Conservation (phyloP, 495 filamentous ascomycete genomes). For the Xylaria nigripes region DNA sequence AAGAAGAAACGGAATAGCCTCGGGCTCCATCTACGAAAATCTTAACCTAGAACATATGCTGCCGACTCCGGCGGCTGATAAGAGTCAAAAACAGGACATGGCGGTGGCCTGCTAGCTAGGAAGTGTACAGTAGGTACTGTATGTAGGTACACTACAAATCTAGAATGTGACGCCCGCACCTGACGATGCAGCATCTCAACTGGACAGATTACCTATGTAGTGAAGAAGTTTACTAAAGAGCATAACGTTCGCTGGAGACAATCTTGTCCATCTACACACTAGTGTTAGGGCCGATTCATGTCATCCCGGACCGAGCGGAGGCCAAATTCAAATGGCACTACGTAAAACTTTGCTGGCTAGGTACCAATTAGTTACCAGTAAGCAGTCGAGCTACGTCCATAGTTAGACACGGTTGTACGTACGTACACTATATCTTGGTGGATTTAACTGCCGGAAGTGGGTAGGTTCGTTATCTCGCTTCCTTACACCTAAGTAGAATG, state of each 20-base stretch:
- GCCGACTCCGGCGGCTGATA: neutral
- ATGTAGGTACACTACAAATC: no score
- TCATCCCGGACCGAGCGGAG: neutral
- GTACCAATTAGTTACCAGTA: neutral
- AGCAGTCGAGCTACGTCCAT: neutral
- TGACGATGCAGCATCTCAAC: neutral
- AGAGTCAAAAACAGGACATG: neutral
- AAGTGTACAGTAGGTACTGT: neutral
- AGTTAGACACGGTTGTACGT: neutral
- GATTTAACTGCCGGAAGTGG: no score
- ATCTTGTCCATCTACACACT: neutral
- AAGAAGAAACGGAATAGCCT: no score
- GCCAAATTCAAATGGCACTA: neutral
- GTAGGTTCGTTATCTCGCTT: no score
- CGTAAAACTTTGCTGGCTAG: neutral
- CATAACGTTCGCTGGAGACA: no score
- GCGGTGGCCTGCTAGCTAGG: neutral
- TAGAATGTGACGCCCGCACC: neutral
- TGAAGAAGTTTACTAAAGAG: no score
- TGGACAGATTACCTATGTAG: neutral
- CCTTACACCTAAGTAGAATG: no score
- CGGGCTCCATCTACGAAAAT: conserved; percentile 1
- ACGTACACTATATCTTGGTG: no score
- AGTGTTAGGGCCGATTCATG: neutral
- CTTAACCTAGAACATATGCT: neutral